Evolutionary conservation across 2,329 filamentous ascomycete species (phyloP).

Genomic region (Zymoseptoria passerinii): DNA sequence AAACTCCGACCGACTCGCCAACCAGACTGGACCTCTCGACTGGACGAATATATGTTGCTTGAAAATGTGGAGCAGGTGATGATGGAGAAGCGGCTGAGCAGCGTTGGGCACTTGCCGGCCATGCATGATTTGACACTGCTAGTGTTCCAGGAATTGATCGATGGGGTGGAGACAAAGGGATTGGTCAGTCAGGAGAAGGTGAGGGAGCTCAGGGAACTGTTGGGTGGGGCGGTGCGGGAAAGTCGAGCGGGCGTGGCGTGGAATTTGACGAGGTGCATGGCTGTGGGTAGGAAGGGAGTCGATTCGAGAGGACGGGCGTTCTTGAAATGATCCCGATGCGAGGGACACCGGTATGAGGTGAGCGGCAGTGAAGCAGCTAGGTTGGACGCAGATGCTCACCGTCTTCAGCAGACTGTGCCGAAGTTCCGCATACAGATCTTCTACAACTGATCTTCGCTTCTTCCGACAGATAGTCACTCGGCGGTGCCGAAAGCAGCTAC

Average conservation of each 20-base stretch:
- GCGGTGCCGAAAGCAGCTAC: too few relatives aligned
- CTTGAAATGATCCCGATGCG: background rate
- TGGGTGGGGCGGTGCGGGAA: conserved; percentile 15
- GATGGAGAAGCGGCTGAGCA: conserved; percentile 15
- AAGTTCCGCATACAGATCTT: too few relatives aligned
- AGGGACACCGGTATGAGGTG: too few relatives aligned
- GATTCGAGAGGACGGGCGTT: conserved; percentile 9
- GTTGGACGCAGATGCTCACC: too few relatives aligned
- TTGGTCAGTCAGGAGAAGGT: conserved; percentile 11
- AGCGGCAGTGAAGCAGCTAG: too few relatives aligned
- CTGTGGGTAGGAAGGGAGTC: conserved; percentile 10
- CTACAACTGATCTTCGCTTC: too few relatives aligned
- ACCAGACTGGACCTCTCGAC: conserved; percentile 10
- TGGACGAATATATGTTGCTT: conserved; percentile 16
- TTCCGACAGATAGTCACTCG: too few relatives aligned
- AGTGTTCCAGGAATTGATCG: conserved; percentile 18
- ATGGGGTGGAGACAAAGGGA: conserved; percentile 13
- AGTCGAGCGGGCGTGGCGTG: conserved; percentile 15
- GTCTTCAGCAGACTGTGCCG: too few relatives aligned
- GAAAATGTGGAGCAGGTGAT: conserved; percentile 12
- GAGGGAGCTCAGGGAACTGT: conserved; percentile 7
- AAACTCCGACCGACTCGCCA: conserved; percentile 13
- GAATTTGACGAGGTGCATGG: conserved; percentile 19
- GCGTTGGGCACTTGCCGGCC: conserved; percentile 11
- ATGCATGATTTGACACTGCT: conserved; percentile 17